Conservation (phyloP, 1,284 basidiomycete genomes). For the Marasmius sp. region DNA sequence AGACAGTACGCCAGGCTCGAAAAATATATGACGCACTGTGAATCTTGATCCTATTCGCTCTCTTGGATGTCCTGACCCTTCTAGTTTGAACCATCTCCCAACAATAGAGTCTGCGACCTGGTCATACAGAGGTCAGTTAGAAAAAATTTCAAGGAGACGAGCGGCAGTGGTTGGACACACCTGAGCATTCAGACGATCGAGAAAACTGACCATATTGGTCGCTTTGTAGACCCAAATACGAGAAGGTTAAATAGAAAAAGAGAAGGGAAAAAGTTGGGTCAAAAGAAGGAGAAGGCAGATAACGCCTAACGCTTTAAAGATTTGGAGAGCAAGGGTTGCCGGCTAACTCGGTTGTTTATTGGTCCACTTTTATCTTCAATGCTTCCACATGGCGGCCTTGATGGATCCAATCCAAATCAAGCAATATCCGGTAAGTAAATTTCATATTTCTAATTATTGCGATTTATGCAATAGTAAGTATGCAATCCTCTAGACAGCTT, state of each 20-base stretch:
- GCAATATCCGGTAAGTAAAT: no score
- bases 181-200: conserved; percentile 42
- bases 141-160: background rate
- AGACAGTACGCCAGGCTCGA: background rate
- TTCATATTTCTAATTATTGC: no score
- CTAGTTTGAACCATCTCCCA: conserved; percentile 83
- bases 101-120: conserved; percentile 72
- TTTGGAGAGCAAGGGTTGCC: no score
- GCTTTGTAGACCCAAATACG: conserved; percentile 15
- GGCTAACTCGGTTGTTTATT: no score
- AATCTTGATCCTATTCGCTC: conserved; percentile 79
- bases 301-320: conserved; percentile 23
- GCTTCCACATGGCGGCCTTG: no score
- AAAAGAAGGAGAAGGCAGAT: conserved; percentile 26
- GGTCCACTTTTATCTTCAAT: no score
- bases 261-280: background rate
- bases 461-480: no score
- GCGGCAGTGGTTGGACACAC: conserved; percentile 19
- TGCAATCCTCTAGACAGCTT: no score
- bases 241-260: conserved; percentile 8
- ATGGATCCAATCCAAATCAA: no score
- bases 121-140: background rate
- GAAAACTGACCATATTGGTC: conserved; percentile 35
- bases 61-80: conserved; percentile 77
- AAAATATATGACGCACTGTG: conserved; percentile 43